Conservation (phyloP, 352 stramenopile genomes). For the Plasmopara viticola region DNA sequence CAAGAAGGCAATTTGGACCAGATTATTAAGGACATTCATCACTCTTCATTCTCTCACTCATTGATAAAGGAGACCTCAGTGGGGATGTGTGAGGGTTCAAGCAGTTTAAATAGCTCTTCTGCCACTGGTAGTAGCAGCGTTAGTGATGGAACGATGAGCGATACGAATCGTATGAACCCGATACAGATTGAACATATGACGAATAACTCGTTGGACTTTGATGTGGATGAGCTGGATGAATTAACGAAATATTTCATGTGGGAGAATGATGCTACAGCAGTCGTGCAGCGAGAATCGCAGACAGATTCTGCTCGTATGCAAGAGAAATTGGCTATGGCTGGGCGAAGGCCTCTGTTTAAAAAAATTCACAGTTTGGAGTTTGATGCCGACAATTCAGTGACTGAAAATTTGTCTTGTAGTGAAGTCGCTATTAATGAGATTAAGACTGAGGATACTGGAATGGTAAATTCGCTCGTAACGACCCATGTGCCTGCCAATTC, state of each 20-base stretch:
- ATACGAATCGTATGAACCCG: constrained; percentile 10
- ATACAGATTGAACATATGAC: constrained; percentile 30
- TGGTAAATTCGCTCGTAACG: constrained; percentile 52
- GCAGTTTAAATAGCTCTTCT: constrained; percentile 21
- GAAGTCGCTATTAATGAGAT: constrained; percentile 14
- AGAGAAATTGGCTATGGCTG: constrained; percentile 7
- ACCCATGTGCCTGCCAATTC: constrained; percentile 3
- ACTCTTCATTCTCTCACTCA: constrained; percentile 34
- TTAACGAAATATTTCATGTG: constrained; percentile 65
- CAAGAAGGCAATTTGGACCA: constrained; percentile 67
- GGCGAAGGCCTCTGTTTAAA: constrained; percentile 31
- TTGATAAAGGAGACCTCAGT: constrained; percentile 28
- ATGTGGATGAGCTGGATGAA: constrained; percentile 65
- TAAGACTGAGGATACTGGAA: constrained; percentile 30
- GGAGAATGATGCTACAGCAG: constrained; percentile 34
- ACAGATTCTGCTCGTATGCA: constrained; percentile 9
- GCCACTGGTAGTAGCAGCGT: constrained; percentile 32
- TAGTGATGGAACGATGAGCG: constrained; percentile 17
- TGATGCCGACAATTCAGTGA: constrained; percentile 36
- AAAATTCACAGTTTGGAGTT: constrained; percentile 80
- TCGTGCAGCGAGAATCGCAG: constrained; percentile 32
- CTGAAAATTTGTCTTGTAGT: constrained; percentile 17
- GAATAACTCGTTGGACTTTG: constrained; percentile 53
- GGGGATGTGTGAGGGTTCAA: constrained; percentile 9
- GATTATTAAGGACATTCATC: constrained; percentile 73